Evolutionary conservation across 2,329 filamentous ascomycete species (phyloP).

Genomic region (Neopestalotiopsis sp.): DNA sequence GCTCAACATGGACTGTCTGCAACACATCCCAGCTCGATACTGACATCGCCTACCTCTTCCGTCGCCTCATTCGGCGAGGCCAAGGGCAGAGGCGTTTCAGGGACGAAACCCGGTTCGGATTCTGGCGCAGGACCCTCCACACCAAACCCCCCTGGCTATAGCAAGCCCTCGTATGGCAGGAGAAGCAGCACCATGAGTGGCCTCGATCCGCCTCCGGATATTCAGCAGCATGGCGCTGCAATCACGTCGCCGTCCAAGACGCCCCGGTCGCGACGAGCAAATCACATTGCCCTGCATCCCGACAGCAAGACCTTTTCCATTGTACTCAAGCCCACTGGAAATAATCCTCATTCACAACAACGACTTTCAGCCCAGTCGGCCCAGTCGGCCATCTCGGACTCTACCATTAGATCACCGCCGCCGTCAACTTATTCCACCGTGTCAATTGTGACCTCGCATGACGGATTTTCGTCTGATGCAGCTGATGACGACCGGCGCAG

Average conservation of each 20-base stretch:
- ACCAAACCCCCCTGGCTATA: constrained; percentile 39
- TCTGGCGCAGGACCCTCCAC: constrained; percentile 38
- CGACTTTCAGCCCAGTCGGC: constrained; percentile 15
- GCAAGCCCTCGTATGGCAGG: constrained; percentile 42
- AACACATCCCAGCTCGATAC: constrained; percentile 37
- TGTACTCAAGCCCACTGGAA: constrained; percentile 37
- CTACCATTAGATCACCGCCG: constrained; percentile 47
- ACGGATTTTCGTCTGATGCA: constrained; percentile 51
- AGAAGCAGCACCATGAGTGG: constrained; percentile 44
- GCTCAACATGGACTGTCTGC: constrained; percentile 28
- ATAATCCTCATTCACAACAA: constrained; percentile 25
- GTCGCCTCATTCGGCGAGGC: constrained; percentile 42
- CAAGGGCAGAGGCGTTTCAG: constrained; percentile 50
- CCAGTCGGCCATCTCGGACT: constrained; percentile 25
- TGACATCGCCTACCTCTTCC: constrained; percentile 38
- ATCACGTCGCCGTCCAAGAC: constrained; percentile 30
- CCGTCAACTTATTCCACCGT: constrained; percentile 51
- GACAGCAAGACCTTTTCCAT: constrained; percentile 63
- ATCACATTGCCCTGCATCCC: constrained; percentile 55
- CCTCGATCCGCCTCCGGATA: constrained; percentile 40
- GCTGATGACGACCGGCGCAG: constrained; percentile 52
- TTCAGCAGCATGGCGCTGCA: constrained; percentile 30
- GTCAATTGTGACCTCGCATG: constrained; percentile 55
- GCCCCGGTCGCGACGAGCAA: constrained; percentile 45
- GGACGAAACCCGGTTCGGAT: constrained; percentile 44